Evolutionary conservation across 306 rosid genomes (phyloP).

Genomic region (Medicago ruthenica): DNA sequence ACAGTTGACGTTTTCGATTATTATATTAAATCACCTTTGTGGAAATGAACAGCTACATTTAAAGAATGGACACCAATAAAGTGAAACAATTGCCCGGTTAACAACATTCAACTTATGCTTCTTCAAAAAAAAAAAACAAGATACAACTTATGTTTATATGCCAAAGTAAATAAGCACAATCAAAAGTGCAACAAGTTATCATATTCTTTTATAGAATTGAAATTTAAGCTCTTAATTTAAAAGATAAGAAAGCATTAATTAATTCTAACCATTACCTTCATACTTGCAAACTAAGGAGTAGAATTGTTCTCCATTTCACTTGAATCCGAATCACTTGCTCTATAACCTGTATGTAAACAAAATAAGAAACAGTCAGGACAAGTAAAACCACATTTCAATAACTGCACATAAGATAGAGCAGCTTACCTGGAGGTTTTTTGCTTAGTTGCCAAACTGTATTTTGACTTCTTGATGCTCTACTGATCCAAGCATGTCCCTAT

Average conservation of each 20-base stretch:
- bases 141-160: conserved; percentile 35
- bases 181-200: conserved; percentile 14
- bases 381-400: conserved; percentile 22
- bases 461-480: conserved; percentile 63
- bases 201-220: conserved; percentile 6
- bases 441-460: conserved; percentile 61
- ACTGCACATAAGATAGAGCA: conserved; percentile 1
- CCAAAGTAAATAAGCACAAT: neutral
- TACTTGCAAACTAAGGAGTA: conserved; percentile 37
- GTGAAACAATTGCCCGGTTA: conserved; percentile 15
- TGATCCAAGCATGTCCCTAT: conserved; percentile 79
- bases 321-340: conserved; percentile 83
- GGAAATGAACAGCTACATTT: conserved; percentile 23
- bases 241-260: neutral
- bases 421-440: conserved; percentile 70
- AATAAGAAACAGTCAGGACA: conserved; percentile 22
- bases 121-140: too few relatives aligned
- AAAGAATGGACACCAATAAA: neutral
- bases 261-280: conserved; percentile 33
- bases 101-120: conserved; percentile 32
- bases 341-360: conserved; percentile 62
- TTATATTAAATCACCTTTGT: neutral
- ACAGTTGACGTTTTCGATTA: neutral
- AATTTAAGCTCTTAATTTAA: neutral
- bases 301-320: conserved; percentile 51